Base-by-base conservation (phyloP, 768 basidiomycete genomes). In the Rhizopogon salebrosus region DNA sequence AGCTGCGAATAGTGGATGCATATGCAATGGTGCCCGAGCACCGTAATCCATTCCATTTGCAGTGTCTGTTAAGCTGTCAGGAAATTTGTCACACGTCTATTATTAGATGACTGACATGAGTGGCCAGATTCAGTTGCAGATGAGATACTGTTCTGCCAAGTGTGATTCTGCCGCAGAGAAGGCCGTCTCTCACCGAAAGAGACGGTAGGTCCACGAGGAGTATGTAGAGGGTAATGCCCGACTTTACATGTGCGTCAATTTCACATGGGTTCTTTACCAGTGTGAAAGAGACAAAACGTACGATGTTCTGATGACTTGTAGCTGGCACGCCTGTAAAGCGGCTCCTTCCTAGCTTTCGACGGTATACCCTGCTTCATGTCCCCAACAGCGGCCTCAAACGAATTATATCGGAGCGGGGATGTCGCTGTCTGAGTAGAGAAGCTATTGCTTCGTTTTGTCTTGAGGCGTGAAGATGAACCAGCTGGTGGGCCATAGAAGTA, bases 1-100 rank as follows among this genome's bases (percentile, higher is more conserved):
- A 48, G 76, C 73, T 3, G 83, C 80, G 45, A 86, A 74, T 0
- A 86, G 67, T 4, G 84, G 84, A 59, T 86, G 84, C 77, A 86
- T 81, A 60, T 81, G 76, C 23, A 81, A 61, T 37, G 75, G 60
- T 57, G 69, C 61, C 22, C 59, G 60, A 2, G 55, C 59, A 14
- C 56, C 55, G 51, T 62, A 55, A 29, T 68, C 70, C 48, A 57
- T 43, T 40, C 62, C 64, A 48, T 63, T 64, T 24, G 55, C 39
- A 34, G 31, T 34, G 37, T 53, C 64, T 65, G 39, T 4, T 31
- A 20, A 20, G 43, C 43, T 0, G 23, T 31, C 31, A 51, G 34
- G 26, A 4, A 49, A 23, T 27, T 39, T 52, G 40, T 52, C 34
- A 39, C 43, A 31, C 43, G 22, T 4, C 43, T 46, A 46, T 46